A percentile compares a stretch with the other conserved stretches of the same genome.
These are phyloP conservation scores for Xerocomus brunneocitrinus DNA, from an alignment of 768 basidiomycete genomes.

Conservation along the genomic window DNA sequence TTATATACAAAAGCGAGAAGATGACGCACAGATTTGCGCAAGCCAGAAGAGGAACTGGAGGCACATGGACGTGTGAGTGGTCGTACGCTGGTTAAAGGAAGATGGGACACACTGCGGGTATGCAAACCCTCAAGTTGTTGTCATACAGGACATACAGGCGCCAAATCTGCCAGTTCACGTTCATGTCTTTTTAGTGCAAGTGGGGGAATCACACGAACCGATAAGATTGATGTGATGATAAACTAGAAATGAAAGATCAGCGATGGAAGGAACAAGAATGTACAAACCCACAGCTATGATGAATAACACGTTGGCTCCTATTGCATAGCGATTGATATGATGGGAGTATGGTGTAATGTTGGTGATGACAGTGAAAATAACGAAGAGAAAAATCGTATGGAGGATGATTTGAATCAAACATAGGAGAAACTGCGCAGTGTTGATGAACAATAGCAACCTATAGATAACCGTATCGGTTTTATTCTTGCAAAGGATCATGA, in stretches of 20 bases:
- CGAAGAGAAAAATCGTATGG: background rate
- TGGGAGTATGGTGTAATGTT: background rate
- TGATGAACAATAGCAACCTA: constrained; percentile 12
- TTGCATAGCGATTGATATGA: background rate
- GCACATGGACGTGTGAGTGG: background rate
- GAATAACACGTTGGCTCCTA: constrained; percentile 6
- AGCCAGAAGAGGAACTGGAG: constrained; percentile 18
- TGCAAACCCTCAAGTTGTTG: constrained; percentile 6
- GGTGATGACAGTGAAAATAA: background rate
- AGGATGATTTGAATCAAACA: constrained; percentile 7
- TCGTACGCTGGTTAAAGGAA: background rate
- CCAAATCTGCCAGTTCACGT: constrained; percentile 13
- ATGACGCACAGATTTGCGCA: constrained; percentile 14
- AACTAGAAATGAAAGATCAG: constrained; percentile 9
- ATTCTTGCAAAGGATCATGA: background rate
- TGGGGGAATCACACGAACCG: constrained; percentile 10
- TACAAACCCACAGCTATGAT: constrained; percentile 7
- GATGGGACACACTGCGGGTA: constrained; percentile 14
- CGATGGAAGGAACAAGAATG: background rate
- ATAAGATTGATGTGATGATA: constrained; percentile 8
- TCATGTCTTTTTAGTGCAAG: background rate
- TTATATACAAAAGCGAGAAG: background rate
- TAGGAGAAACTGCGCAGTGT: constrained; percentile 16
- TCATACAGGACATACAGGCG: constrained; percentile 22
- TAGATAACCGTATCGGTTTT: background rate